Base-by-base conservation (phyloP, 139 green algal species). In the Coelastrella sp. region DNA sequence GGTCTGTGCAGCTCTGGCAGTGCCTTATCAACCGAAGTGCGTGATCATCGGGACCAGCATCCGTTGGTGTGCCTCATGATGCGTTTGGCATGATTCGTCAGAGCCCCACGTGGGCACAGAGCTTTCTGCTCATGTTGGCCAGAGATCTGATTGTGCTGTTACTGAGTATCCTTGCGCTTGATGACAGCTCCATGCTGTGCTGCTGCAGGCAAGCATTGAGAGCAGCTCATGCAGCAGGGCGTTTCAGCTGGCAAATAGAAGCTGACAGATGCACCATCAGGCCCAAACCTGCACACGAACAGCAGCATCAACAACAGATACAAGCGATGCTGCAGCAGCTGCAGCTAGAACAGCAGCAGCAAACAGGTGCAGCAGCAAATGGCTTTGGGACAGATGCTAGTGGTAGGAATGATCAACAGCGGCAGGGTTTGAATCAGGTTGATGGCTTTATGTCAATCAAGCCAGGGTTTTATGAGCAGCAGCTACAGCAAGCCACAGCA, bases 381-480 rank as follows among this genome's bases (percentile, higher is more conserved):
- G 84, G 66, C 7, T n/a, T 20, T 20, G 56, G 58, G 13, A 16
- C 17, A 73, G 66, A 65, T 71, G 83, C 65, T 58, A 66, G 71
- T 16, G 65, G 47, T 22, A 80, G 22, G 32, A 59, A 47, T 47
- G 17, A 23, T 76, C 59, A 82, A 57, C 84, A 89, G 84, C 73
- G 84, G n/a, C 11, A 84, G 14, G 20, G 76, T 20, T 14, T 23
- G 73, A 32, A 23, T 19, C 85, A 90, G 85, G 57, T 56, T 11
- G 84, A 73, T 32, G 84, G 84, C 16, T 89, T 82, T 32, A 73
- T 81, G 73, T 82, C 57, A 73, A 73, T 90, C 13, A 90, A 90
- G 85, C 85, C 85, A 77, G 85, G 85, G 4, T 90, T 90, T 19
- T 90, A 90, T 22, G 85, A 90, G 74, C 85, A 90, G 85, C 85